phyloP scores from a whole-genome alignment of 2,329 filamentous ascomycete species.

The Ustulina deusta region DNA sequence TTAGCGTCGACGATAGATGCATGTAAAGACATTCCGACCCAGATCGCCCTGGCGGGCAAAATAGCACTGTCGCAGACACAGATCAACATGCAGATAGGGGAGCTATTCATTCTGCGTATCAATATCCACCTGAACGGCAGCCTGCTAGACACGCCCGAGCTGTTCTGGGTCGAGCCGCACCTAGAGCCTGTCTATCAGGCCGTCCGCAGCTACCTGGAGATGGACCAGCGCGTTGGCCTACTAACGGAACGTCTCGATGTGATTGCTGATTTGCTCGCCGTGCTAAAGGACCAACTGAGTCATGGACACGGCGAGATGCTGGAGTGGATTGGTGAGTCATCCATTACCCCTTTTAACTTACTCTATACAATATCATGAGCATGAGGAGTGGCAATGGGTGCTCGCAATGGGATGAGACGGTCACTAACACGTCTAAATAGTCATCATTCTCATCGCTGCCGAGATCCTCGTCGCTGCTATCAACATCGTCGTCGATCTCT shows the following conservation, averaged over 20 bases:
- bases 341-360: neutral
- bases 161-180: conserved; percentile 98
- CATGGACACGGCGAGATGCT: conserved; percentile 91
- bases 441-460: conserved; percentile 94
- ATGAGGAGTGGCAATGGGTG: neutral
- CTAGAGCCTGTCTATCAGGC: conserved; percentile 97
- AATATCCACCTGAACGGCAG: conserved; percentile 98
- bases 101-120: conserved; percentile 96
- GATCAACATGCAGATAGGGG: conserved; percentile 99
- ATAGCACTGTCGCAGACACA: conserved; percentile 88
- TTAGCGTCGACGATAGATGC: conserved; percentile 93
- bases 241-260: conserved; percentile 92
- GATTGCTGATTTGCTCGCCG: conserved; percentile 91
- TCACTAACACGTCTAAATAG: conserved; percentile 58
- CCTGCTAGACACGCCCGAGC: conserved; percentile 93
- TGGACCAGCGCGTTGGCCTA: conserved; percentile 93
- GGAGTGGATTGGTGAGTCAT: conserved; percentile 83
- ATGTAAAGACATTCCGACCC: conserved; percentile 91
- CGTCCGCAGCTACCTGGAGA: conserved; percentile 94
- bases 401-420: neutral
- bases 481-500: conserved; percentile 95
- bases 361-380: too few relatives aligned
- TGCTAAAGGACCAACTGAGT: conserved; percentile 94
- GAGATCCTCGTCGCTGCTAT: conserved; percentile 93
- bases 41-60: conserved; percentile 92